A percentile compares a stretch with the other conserved stretches of the same genome.
Conservation (phyloP, 2,329 filamentous ascomycete genomes). For the Clonostachys solani region DNA sequence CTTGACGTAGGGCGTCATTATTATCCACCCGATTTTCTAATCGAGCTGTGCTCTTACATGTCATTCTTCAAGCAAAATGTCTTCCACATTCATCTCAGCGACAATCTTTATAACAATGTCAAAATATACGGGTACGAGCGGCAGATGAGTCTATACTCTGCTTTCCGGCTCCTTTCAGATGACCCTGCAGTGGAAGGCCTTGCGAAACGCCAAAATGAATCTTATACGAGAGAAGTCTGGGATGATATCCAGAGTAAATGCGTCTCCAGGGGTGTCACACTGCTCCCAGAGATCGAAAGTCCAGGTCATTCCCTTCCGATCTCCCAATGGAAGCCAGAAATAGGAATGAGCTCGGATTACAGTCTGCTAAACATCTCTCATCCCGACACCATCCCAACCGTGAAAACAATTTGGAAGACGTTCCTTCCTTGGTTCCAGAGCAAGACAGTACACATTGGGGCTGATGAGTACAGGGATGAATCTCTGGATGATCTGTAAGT, state of each 20-base stretch:
- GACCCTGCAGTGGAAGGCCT: constrained; percentile 39
- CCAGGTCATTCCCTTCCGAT: constrained; percentile 53
- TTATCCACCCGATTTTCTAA: constrained; percentile 48
- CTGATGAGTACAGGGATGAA: constrained; percentile 44
- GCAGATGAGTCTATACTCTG: constrained; percentile 44
- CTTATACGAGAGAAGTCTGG: constrained; percentile 45
- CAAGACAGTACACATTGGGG: constrained; percentile 50
- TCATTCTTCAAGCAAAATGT: constrained; percentile 59
- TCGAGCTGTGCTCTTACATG: constrained; percentile 54
- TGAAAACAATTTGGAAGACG: constrained; percentile 46
- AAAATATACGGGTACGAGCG: constrained; percentile 40
- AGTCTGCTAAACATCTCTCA: constrained; percentile 40
- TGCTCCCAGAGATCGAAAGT: constrained; percentile 56
- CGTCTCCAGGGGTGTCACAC: constrained; percentile 48
- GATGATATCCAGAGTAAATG: constrained; percentile 47
- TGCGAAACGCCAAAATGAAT: constrained; percentile 47
- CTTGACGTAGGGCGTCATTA: constrained; percentile 52
- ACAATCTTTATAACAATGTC: constrained; percentile 45
- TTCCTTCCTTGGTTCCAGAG: constrained; percentile 52
- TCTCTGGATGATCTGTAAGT: no score
- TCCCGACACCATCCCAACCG: constrained; percentile 44
- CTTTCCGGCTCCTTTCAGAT: constrained; percentile 50
- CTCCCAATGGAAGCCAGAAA: constrained; percentile 54
- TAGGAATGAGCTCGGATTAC: constrained; percentile 38
- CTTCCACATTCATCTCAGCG: constrained; percentile 54